A percentile compares a stretch with the other conserved stretches of the same genome.
These are phyloP conservation scores for Botrytis cinerea DNA, from an alignment of 2,329 filamentous ascomycete species.

Conservation along the genomic window DNA sequence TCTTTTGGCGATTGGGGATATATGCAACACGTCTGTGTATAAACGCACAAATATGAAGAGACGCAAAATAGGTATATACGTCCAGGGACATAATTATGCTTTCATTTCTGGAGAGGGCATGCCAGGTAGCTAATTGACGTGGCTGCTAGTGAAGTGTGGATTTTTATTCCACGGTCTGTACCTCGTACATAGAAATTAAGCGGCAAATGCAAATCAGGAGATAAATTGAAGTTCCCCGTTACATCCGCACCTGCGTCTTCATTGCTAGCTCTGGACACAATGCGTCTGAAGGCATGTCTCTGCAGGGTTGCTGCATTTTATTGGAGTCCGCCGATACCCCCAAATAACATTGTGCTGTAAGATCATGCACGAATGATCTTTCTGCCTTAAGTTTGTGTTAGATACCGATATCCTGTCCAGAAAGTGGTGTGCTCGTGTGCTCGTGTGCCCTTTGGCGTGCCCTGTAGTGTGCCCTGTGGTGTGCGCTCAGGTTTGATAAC, in stretches of 20 bases:
- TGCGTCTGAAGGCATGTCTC: conserved; percentile 1
- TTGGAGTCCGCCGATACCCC: background rate
- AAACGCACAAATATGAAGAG: background rate
- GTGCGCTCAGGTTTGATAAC: background rate
- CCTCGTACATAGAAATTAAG: background rate
- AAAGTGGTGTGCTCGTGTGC: background rate
- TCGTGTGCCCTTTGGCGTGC: background rate
- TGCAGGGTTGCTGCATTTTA: conserved; percentile 5
- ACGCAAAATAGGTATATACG: background rate
- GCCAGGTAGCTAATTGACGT: conserved; percentile 5
- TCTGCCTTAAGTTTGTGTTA: background rate
- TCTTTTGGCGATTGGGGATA: background rate
- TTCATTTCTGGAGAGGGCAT: background rate
- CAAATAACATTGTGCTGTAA: background rate
- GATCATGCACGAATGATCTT: conserved; percentile 6
- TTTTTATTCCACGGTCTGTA: background rate
- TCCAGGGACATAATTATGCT: background rate
- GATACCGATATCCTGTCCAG: background rate
- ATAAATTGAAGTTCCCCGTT: background rate
- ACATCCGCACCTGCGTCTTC: conserved; percentile 15
- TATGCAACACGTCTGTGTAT: too few relatives aligned
- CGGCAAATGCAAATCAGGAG: conserved; percentile 15
- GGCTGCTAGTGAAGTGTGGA: background rate
- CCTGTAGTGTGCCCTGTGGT: background rate
- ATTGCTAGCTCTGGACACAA: background rate